Evolutionary conservation across 306 rosid species (phyloP).

Genomic region (Malus orientalis): DNA sequence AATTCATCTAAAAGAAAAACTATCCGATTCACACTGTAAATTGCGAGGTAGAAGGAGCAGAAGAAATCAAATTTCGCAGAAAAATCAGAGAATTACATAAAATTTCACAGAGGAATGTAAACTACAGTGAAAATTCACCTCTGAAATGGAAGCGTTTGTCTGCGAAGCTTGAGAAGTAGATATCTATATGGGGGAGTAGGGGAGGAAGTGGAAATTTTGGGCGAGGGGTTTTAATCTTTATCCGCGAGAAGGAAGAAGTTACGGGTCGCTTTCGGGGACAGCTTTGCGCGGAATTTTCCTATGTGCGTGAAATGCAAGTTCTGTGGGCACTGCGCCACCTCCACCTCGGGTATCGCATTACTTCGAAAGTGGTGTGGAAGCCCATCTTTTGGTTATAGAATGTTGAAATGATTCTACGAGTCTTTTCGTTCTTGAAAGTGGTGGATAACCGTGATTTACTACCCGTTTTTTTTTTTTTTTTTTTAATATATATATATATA

Average conservation of each 20-base stretch:
- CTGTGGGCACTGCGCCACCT: neutral
- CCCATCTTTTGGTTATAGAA: too few relatives aligned
- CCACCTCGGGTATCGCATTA: neutral
- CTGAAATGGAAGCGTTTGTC: neutral
- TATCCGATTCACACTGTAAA: neutral
- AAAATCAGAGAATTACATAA: neutral
- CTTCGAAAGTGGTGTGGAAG: too few relatives aligned
- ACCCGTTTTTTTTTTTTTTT: too few relatives aligned
- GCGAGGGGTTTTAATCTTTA: neutral
- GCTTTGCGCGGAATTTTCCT: neutral
- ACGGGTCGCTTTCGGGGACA: neutral
- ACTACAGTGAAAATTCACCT: neutral
- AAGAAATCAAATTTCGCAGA: neutral
- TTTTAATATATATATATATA: too few relatives aligned
- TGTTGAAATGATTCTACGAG: too few relatives aligned
- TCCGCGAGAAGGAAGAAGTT: neutral
- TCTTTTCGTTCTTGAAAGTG: too few relatives aligned
- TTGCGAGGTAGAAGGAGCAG: neutral
- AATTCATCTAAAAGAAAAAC: neutral
- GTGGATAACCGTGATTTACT: too few relatives aligned
- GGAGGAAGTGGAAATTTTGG: neutral
- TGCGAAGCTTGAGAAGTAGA: neutral
- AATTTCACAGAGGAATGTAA: neutral
- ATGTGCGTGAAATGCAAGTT: neutral
- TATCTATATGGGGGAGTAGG: neutral